These are phyloP conservation scores for Micractinium conductrix DNA, from an alignment of 139 green algal species.

Conservation along the genomic window DNA sequence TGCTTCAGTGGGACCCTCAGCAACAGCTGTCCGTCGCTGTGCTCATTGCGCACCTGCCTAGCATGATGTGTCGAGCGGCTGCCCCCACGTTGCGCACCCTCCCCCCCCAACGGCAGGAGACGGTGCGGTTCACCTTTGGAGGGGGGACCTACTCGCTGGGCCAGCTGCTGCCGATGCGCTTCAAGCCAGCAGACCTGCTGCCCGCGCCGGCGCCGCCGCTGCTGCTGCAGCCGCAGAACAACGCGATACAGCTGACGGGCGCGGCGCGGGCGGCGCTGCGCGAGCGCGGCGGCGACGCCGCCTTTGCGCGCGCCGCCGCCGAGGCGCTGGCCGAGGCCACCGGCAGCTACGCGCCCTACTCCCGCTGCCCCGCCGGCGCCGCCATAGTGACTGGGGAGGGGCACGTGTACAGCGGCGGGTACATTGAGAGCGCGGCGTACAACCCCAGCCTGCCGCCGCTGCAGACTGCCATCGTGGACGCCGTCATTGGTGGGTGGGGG, in stretches of 20 bases:
- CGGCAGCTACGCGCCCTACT: conserved; percentile 81
- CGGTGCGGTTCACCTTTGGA: conserved; percentile 68
- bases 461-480: conserved; percentile 74
- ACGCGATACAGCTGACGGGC: conserved; percentile 51
- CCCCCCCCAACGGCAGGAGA: conserved; percentile 53
- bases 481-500: conserved; percentile 53
- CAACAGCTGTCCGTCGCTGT: too few species aligned
- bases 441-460: conserved; percentile 87
- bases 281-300: neutral
- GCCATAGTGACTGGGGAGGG: conserved; percentile 61
- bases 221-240: conserved; percentile 75
- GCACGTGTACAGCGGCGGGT: conserved; percentile 69
- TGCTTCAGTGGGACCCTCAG: too few species aligned
- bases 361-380: conserved; percentile 71
- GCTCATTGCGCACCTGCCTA: too few species aligned
- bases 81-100: neutral
- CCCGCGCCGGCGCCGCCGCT: conserved; percentile 58
- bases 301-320: conserved; percentile 49
- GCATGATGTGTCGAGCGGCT: too few species aligned
- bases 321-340: conserved; percentile 53
- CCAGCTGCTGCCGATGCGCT: conserved; percentile 78
- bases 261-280: conserved; percentile 9
- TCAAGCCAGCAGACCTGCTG: conserved; percentile 78
- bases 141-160: conserved; percentile 55
- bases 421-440: conserved; percentile 85